Base-by-base conservation (phyloP, 441 rosid species). In the Populus hybrid region DNA sequence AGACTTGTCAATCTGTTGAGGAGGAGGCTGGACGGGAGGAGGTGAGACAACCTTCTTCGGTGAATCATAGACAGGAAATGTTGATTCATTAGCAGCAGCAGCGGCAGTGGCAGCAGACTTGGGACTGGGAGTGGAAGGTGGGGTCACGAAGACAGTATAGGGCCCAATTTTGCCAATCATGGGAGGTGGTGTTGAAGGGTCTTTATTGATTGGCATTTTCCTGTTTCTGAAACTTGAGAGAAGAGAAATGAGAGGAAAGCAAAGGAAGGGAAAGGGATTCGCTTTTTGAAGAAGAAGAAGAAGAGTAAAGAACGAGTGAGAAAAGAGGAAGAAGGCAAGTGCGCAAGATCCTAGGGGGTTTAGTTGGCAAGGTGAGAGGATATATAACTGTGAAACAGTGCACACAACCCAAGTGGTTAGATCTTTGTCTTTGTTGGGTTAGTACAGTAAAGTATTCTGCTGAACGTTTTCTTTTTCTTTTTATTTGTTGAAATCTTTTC, bases 101-200 rank as follows among this genome's bases (percentile, higher is more conserved):
- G 24, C 4, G 9, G 24, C 1, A 9, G 65, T 36, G 1, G 40
- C 46, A 40, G 50, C 10, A 21, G 16, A 24, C 26, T 9, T 61
- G 1, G 66, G 66, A 61, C 28, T 88, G 26, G 98, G 98, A 59
- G 98, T 95, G 18, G 98, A 77, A 8, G 97, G 98, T 6, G 98
- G 99, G 70, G 99, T 96, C 85, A 90, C 87, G 83, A 96, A 96
- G 80, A 96, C 97, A 35, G 99, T 96, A 88, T 94, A 96, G 16
- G 99, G 98, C 0, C 99, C 99, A 73, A 96, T 94, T 88, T 96
- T 96, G 6, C 98, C 98, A 84, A 94, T 96, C 72, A 86, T 80
- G n/a, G 99, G 99, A 16, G 98, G 94, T 6, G 97, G 98, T 16
- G 86, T 87, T 32, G 92, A 81, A 20, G 92, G 86, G 82, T 83